A percentile compares a stretch with the other conserved stretches of the same genome.
These are phyloP conservation scores for Spiraea crenata DNA, from an alignment of 331 rosid genomes.

Conservation along the genomic window DNA sequence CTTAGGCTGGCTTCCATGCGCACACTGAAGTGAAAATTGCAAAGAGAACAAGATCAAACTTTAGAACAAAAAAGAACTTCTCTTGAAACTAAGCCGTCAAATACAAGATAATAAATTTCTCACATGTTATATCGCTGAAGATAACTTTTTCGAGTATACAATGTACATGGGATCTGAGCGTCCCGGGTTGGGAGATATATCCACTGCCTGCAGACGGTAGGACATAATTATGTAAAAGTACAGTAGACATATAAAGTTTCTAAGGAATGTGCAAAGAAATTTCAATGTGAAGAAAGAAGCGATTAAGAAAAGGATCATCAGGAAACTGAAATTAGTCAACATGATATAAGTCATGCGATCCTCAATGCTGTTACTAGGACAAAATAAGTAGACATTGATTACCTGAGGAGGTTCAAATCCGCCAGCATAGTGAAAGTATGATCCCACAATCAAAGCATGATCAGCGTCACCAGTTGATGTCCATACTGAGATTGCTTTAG, in stretches of 20 bases:
- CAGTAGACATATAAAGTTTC: background rate
- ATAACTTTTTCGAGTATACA: slow-evolving; percentile 52
- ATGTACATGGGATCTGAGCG: slow-evolving; percentile 74
- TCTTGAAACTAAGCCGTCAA: slow-evolving; percentile 2
- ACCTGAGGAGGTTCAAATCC: slow-evolving; percentile 82
- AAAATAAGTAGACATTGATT: background rate
- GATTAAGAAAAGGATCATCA: too few relatives aligned
- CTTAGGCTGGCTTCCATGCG: background rate
- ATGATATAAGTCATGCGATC: too few relatives aligned
- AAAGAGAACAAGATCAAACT: background rate
- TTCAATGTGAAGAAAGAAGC: too few relatives aligned
- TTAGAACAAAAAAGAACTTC: background rate
- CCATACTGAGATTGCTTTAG: slow-evolving; percentile 80
- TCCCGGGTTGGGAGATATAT: slow-evolving; percentile 77
- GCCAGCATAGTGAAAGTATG: slow-evolving; percentile 73
- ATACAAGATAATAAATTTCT: slow-evolving; percentile 9
- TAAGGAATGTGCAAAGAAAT: too few relatives aligned
- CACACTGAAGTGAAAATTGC: background rate
- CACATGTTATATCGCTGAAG: slow-evolving; percentile 15
- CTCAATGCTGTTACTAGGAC: too few relatives aligned
- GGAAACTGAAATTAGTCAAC: too few relatives aligned
- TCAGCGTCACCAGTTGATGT: slow-evolving; percentile 76
- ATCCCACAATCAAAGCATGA: slow-evolving; percentile 65
- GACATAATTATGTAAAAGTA: background rate
- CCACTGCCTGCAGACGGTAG: slow-evolving; percentile 50